Evolutionary conservation across 1,139 yeast species (phyloP).

Genomic region (Diutina catenulata): DNA sequence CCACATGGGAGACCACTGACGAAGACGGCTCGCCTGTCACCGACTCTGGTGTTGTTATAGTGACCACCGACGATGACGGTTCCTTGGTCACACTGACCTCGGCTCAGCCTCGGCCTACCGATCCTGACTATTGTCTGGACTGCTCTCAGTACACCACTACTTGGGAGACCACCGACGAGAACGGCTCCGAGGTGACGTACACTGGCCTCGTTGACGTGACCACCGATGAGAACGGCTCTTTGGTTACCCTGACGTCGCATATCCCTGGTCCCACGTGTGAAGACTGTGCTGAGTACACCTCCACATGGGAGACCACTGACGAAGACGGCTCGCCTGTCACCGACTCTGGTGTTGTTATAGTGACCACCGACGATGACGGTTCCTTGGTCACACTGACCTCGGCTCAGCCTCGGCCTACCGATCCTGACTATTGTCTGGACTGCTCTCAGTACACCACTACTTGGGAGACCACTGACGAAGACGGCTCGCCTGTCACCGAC

Average conservation of each 20-base stretch:
- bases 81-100: no score
- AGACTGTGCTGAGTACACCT: slow-evolving; percentile 1
- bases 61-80: no score
- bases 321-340: background rate
- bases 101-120: no score
- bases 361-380: background rate
- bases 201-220: background rate
- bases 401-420: no score
- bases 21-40: no score
- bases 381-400: background rate
- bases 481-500: background rate
- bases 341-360: background rate
- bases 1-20: no score
- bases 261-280: background rate
- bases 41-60: no score
- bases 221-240: background rate
- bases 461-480: background rate
- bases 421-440: background rate
- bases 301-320: background rate
- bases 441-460: slow-evolving; percentile 2
- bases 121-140: background rate
- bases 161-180: background rate
- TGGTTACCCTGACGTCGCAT: background rate
- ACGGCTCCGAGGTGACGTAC: background rate
- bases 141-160: background rate